Evolutionary conservation across 257 asterid genomes (phyloP).

Genomic region (Solanum corneliomulleri): DNA sequence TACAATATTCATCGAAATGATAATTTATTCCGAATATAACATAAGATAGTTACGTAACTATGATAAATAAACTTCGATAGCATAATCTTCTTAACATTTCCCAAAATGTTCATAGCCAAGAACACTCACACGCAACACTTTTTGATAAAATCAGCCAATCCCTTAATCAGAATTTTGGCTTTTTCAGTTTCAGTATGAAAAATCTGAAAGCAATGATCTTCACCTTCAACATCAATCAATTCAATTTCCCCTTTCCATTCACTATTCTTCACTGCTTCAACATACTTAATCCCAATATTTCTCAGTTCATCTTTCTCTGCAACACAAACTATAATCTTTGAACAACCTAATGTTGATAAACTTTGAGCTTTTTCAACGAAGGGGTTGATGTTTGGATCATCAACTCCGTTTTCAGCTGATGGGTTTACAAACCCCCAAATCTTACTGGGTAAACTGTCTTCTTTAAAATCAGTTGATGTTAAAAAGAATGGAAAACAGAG

Average conservation of each 20-base stretch:
- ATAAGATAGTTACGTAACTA: not conserved
- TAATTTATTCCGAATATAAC: no score
- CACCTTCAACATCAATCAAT: conserved; percentile 9
- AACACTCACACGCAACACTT: not conserved
- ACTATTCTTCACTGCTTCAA: conserved; percentile 5
- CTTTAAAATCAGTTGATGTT: not conserved
- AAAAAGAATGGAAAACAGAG: conserved; percentile 7
- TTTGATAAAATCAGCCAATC: not conserved
- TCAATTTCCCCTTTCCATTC: conserved; percentile 14
- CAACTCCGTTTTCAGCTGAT: not conserved
- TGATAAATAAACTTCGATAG: no score
- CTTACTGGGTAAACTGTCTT: not conserved
- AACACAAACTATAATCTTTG: not conserved
- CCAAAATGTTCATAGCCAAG: not conserved
- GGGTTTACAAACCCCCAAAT: not conserved
- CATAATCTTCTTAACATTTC: not conserved
- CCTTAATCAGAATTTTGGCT: not conserved
- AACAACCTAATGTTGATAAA: conserved; percentile 3
- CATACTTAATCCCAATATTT: not conserved
- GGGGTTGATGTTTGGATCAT: conserved; percentile 6
- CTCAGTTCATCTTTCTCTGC: not conserved
- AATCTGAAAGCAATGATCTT: conserved; percentile 12
- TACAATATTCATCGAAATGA: no score
- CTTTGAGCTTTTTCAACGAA: not conserved
- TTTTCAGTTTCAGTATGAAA: not conserved